A percentile compares a stretch with the other conserved stretches of the same genome.
phyloP scores from a whole-genome alignment of 2,329 filamentous ascomycete species.

The Alternaria viburni region DNA sequence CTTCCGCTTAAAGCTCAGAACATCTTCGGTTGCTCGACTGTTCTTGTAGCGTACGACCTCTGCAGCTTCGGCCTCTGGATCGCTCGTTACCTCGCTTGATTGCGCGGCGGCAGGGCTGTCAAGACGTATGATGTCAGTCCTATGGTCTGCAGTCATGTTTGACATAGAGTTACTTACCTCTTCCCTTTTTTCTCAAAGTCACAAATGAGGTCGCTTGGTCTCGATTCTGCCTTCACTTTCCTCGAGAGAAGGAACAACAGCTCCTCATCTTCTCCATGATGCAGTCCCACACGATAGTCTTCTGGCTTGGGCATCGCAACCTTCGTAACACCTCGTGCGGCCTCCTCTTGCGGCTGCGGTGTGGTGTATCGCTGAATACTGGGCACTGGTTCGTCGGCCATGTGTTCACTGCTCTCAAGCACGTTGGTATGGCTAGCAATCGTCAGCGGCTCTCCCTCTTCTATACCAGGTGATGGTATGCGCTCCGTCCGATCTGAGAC shows the following conservation, averaged over 20 bases:
- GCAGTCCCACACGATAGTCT: not conserved
- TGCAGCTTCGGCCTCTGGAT: not conserved
- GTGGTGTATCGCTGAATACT: not conserved
- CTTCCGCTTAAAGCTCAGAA: not conserved
- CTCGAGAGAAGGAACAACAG: not conserved
- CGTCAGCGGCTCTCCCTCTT: not conserved
- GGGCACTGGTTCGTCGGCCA: not conserved
- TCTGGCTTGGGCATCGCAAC: not conserved
- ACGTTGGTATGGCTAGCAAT: not conserved
- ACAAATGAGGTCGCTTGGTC: not conserved
- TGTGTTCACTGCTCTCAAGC: not conserved
- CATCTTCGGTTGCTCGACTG: not conserved
- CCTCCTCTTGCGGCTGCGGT: not conserved
- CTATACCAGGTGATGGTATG: not conserved
- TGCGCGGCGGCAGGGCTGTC: not conserved
- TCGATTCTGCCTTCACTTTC: not conserved
- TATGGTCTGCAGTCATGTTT: not conserved
- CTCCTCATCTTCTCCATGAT: not conserved
- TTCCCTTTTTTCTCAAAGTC: not conserved
- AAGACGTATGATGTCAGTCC: not conserved
- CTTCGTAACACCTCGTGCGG: not conserved
- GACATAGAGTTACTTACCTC: not conserved
- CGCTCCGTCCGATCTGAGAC: not conserved
- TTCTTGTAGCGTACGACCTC: not conserved
- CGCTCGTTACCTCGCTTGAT: not conserved